Evolutionary conservation across 306 rosid species (phyloP).

Genomic region (Phaseolus lunatus): DNA sequence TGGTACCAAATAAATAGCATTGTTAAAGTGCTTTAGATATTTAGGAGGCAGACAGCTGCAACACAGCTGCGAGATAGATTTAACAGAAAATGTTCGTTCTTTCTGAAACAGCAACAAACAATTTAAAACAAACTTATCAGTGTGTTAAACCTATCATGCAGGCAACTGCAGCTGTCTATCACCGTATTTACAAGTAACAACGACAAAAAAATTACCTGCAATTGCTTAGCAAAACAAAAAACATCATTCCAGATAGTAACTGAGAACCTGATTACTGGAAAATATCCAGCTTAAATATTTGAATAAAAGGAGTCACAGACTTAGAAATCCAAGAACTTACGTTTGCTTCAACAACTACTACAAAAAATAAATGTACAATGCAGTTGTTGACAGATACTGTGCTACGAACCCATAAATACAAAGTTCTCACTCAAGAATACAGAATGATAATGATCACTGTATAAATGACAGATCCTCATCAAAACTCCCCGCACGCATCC

Average conservation of each 20-base stretch:
- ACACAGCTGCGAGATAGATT: too few relatives aligned
- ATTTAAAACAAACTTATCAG: too few relatives aligned
- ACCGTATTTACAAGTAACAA: too few relatives aligned
- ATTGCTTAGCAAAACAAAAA: neutral
- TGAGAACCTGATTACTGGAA: neutral
- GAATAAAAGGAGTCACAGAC: neutral
- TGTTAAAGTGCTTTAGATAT: too few relatives aligned
- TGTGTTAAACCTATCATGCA: too few relatives aligned
- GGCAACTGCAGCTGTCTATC: too few relatives aligned
- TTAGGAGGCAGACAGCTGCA: too few relatives aligned
- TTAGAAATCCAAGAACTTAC: neutral
- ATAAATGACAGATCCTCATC: conserved; percentile 20
- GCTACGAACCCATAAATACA: conserved; percentile 14
- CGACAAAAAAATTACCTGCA: too few relatives aligned
- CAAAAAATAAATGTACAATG: conserved; percentile 38
- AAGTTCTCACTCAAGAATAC: conserved; percentile 15
- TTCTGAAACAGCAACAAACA: too few relatives aligned
- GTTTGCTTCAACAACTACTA: conserved; percentile 2
- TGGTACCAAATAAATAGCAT: too few relatives aligned
- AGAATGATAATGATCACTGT: conserved; percentile 30
- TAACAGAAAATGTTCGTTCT: too few relatives aligned
- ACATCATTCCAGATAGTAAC: conserved; percentile 16
- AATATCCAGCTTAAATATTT: conserved; percentile 11
- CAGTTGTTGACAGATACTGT: conserved; percentile 11
- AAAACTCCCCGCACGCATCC: conserved; percentile 13